phyloP scores from a whole-genome alignment of 2,329 filamentous ascomycete species.

The Epichloe amarillans region DNA sequence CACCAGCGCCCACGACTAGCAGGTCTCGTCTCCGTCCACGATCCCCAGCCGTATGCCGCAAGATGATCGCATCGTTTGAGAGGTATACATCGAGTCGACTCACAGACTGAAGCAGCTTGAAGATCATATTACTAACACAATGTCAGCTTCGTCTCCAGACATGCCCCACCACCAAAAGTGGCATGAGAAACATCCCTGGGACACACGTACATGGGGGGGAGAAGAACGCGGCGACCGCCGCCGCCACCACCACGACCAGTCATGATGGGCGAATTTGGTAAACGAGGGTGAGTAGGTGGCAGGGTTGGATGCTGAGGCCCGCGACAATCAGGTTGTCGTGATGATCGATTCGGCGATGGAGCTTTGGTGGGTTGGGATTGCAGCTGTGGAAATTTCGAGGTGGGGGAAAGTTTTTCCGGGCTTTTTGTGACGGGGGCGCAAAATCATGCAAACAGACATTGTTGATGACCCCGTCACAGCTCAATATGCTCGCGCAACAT shows the following conservation, averaged over 20 bases:
- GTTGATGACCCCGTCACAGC: no score
- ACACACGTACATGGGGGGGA: conserved; percentile 38
- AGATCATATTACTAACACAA: conserved; percentile 30
- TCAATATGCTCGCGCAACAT: no score
- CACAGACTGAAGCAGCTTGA: conserved; percentile 64
- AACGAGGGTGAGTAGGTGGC: neutral
- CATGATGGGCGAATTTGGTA: conserved; percentile 25
- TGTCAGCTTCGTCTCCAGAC: conserved; percentile 12
- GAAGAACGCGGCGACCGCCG: conserved; percentile 45
- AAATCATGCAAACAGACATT: neutral
- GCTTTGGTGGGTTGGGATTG: neutral
- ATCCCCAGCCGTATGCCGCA: neutral
- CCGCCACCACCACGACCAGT: conserved; percentile 46
- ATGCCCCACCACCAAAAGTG: neutral
- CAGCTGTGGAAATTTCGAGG: conserved; percentile 4
- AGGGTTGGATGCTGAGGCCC: neutral
- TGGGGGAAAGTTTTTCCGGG: conserved; percentile 6
- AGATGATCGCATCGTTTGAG: neutral
- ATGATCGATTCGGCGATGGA: neutral
- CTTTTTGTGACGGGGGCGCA: neutral
- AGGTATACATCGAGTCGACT: conserved; percentile 12
- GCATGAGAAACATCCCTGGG: conserved; percentile 2
- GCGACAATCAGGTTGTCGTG: conserved; percentile 3
- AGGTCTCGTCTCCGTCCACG: neutral
- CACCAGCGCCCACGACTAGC: neutral